phyloP scores from a whole-genome alignment of 495 filamentous ascomycete genomes.

The Trichoderma gamsii region DNA sequence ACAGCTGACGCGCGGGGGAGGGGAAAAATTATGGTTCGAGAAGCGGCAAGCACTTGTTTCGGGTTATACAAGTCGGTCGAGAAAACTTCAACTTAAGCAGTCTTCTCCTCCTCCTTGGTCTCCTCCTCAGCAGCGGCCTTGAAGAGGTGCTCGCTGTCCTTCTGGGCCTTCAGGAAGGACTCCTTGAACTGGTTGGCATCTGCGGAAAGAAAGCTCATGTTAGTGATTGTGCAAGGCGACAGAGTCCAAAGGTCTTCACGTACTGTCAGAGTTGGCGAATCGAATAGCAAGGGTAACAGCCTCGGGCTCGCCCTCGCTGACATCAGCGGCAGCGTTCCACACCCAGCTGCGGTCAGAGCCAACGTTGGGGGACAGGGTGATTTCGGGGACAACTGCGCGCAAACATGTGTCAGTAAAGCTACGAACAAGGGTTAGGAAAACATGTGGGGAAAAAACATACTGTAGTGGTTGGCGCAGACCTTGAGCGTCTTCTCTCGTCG shows the following conservation, averaged over 20 bases:
- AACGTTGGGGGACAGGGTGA: constrained; percentile 97
- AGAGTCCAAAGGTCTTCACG: constrained; percentile 29
- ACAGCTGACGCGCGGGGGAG: neutral
- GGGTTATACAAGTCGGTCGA: neutral
- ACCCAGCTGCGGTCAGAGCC: constrained; percentile 98
- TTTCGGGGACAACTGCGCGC: constrained; percentile 84
- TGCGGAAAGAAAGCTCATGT: constrained; percentile 27
- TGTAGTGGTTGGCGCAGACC: constrained; percentile 99
- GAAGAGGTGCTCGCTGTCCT: constrained; percentile 90
- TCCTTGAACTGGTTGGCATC: constrained; percentile 98
- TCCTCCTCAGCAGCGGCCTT: constrained; percentile 30
- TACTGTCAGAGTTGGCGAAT: constrained; percentile 96
- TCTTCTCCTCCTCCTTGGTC: constrained; percentile 22
- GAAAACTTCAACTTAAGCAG: neutral
- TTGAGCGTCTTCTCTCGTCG: constrained; percentile 98
- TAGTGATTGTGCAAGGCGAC: constrained; percentile 22
- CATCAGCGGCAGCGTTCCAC: constrained; percentile 96
- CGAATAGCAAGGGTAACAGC: constrained; percentile 93
- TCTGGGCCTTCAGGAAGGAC: constrained; percentile 93
- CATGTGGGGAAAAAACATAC: constrained; percentile 48
- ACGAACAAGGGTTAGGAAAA: neutral
- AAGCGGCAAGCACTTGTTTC: constrained; percentile 19
- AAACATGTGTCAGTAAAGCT: neutral
- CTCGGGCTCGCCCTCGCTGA: constrained; percentile 96
- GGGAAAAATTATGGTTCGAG: constrained; percentile 7